Base-by-base conservation (phyloP, 148 eudicot genomes). In the Chenopodium album region DNA sequence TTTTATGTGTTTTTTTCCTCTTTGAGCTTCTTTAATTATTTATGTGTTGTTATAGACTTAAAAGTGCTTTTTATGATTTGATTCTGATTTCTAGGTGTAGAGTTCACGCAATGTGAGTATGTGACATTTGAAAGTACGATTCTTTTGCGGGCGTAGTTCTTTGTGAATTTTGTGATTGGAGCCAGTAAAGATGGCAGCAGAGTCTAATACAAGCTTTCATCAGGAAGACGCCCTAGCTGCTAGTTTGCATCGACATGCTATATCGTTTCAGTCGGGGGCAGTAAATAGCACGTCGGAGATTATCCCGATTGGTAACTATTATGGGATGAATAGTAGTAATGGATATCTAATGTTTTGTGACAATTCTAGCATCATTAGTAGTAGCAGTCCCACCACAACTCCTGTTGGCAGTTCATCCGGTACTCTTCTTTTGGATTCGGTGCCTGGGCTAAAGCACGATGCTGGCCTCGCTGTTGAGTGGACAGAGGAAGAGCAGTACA, bases 381-480 rank as follows among this genome's bases (percentile, higher is more conserved):
- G 78, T 71, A 82, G 79, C 76, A 83, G 88, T 64, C 79, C 87
- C 20, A 62, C 76, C 9, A 63, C 86, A 20, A 84, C 88, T 47
- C 86, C 85, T 77, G 77, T 81, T 44, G 88, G 88, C 77, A 88
- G 81, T 73, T 85, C 94, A 34, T 81, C 89, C 28, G 84, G 80
- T 82, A 85, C 90, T 26, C 88, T 88, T 76, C 85, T 93, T 79
- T 76, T 90, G 44, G 94, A 94, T 82, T 87, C 98, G 14, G 93
- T 87, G 28, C 90, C 94, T 28, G 95, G 93, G 85, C 88, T 92
- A 54, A 92, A 94, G 88, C 93, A 94, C 64, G 95, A 93, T 54
- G 82, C 94, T 9, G 97, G 91, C 22, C 74, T 87, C 60, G 93
- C 94, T 32, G 94, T 87, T 47, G 98, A 94, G 88, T 94, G 98